These are phyloP conservation scores for Aureobasidium subglaciale DNA, from an alignment of 2,329 filamentous ascomycete species.

Conservation along the genomic window DNA sequence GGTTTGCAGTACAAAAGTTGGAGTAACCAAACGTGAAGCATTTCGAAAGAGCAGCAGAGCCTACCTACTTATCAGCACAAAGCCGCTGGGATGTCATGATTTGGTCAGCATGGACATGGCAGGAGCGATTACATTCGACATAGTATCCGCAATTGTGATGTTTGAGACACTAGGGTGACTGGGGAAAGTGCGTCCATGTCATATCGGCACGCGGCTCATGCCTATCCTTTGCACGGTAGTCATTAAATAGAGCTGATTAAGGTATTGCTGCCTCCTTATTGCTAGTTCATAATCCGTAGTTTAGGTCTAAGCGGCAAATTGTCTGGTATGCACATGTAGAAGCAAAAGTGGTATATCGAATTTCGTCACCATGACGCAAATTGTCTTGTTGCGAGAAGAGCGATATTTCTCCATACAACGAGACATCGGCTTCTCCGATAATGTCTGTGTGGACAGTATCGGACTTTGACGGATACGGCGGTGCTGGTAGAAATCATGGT, in stretches of 20 bases:
- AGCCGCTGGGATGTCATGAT: no score
- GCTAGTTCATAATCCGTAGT: no score
- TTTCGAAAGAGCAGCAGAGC: neutral
- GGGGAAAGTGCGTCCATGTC: neutral
- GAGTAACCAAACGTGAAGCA: neutral
- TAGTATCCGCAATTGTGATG: slow-evolving; percentile 8
- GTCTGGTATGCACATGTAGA: no score
- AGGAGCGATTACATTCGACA: neutral
- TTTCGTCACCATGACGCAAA: slow-evolving; percentile 1
- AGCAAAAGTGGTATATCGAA: neutral
- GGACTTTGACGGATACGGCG: no score
- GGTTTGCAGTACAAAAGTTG: neutral
- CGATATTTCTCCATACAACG: neutral
- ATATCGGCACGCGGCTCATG: neutral
- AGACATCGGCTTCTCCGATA: neutral
- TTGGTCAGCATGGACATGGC: neutral
- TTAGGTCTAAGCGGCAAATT: no score
- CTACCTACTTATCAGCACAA: neutral
- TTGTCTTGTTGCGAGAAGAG: neutral
- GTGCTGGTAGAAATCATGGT: no score
- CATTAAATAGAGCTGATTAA: no score
- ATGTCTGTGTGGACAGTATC: no score
- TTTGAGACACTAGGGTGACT: neutral
- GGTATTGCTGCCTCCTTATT: no score
- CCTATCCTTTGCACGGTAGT: no score